These are phyloP conservation scores for Echinochloa phyllopogon DNA, from an alignment of 176 grass and related monocot species.

Conservation along the genomic window DNA sequence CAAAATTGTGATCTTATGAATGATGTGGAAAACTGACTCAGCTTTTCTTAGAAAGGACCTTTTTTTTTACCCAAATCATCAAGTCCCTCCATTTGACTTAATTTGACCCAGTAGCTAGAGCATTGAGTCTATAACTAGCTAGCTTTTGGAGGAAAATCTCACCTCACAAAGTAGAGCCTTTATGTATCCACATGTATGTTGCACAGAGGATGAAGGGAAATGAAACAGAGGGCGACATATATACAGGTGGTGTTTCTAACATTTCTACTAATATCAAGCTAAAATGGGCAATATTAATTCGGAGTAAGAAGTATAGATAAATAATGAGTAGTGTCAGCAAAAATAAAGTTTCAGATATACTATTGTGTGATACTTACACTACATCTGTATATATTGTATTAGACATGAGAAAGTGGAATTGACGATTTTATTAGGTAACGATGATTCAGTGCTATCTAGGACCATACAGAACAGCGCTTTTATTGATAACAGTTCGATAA, in stretches of 20 bases:
- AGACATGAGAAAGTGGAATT: not conserved
- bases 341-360: not conserved
- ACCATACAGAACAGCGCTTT: conserved; percentile 16
- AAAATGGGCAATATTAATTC: not conserved
- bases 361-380: not conserved
- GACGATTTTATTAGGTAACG: not conserved
- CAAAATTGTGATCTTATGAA: not conserved
- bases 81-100: not conserved
- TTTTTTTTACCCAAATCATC: not conserved
- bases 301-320: not conserved
- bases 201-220: no score
- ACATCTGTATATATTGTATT: not conserved
- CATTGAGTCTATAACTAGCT: no score
- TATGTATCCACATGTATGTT: no score
- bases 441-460: not conserved
- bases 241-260: no score
- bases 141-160: no score
- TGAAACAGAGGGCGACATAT: no score
- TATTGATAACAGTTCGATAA: conserved; percentile 18
- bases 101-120: not conserved
- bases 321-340: not conserved
- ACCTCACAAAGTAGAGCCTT: no score
- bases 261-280: no score
- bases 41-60: not conserved
- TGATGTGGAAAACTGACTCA: not conserved